A percentile compares a stretch with the other conserved stretches of the same genome.
Conservation (phyloP, 2,329 filamentous ascomycete species). For the Podosphaera fusca region DNA sequence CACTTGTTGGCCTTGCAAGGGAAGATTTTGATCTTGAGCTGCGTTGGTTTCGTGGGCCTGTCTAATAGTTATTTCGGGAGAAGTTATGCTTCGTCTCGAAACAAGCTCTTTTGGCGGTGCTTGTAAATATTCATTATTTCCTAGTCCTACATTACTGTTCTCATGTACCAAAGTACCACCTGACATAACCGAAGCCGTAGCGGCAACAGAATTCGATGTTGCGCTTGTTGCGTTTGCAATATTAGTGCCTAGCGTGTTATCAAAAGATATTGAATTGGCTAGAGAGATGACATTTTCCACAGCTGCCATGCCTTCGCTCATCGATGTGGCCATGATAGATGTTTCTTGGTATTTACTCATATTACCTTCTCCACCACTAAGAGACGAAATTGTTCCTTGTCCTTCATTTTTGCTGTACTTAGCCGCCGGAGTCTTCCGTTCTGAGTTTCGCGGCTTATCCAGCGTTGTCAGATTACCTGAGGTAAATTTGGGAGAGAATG, state of each 20-base stretch:
- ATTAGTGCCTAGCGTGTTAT: constrained; percentile 14
- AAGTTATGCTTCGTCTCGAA: constrained; percentile 13
- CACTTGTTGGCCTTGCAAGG: constrained; percentile 25
- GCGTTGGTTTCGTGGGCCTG: constrained; percentile 11
- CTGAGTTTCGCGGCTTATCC: constrained; percentile 27
- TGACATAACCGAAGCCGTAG: constrained; percentile 14
- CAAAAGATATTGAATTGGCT: constrained; percentile 11
- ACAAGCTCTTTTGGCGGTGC: constrained; percentile 10
- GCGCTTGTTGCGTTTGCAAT: constrained; percentile 15
- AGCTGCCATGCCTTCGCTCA: constrained; percentile 14
- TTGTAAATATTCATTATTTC: constrained; percentile 7
- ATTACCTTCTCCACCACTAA: constrained; percentile 27
- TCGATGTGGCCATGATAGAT: constrained; percentile 15
- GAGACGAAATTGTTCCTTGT: constrained; percentile 28
- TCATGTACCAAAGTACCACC: constrained; percentile 10
- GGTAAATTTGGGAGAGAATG: constrained; percentile 16
- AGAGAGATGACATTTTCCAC: constrained; percentile 14
- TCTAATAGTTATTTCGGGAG: constrained; percentile 13
- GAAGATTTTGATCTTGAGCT: constrained; percentile 30
- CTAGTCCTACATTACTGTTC: constrained; percentile 7
- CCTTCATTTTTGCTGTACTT: constrained; percentile 29
- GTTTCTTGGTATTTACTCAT: constrained; percentile 34
- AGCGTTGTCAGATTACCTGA: constrained; percentile 26
- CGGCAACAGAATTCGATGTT: constrained; percentile 14
- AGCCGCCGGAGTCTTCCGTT: constrained; percentile 12